Conservation (phyloP, 352 stramenopile species). For the Globisporangium echinulatum region DNA sequence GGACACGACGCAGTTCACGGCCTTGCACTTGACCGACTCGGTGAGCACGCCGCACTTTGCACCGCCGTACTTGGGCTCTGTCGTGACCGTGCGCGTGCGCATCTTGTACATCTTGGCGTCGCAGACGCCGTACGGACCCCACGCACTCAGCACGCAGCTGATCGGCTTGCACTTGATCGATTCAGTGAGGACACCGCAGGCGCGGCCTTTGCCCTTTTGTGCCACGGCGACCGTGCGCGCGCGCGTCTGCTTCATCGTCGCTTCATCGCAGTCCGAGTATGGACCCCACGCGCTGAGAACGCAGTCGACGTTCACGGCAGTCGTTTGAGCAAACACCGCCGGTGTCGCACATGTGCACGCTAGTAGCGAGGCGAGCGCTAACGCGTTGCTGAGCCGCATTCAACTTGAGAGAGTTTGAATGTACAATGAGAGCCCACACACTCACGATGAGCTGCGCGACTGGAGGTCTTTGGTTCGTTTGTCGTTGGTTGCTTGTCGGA, state of each 20-base stretch:
- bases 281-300: conserved; percentile 35
- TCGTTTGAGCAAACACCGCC: not conserved
- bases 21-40: conserved; percentile 43
- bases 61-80: conserved; percentile 23
- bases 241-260: conserved; percentile 38
- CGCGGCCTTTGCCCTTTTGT: conserved; percentile 23
- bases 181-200: conserved; percentile 22
- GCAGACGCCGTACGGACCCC: conserved; percentile 33
- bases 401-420: too few species aligned
- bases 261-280: conserved; percentile 29
- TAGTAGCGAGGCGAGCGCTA: too few species aligned
- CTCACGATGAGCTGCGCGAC: too few species aligned
- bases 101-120: conserved; percentile 32
- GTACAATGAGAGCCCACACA: too few species aligned
- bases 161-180: conserved; percentile 34
- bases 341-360: too few species aligned
- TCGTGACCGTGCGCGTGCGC: conserved; percentile 27
- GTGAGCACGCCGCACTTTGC: conserved; percentile 30
- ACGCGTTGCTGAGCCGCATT: too few species aligned
- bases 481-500: too few species aligned
- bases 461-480: too few species aligned
- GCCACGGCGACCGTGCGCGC: conserved; percentile 14
- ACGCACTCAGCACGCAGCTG: conserved; percentile 43
- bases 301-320: conserved; percentile 36
- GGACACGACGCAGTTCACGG: conserved; percentile 49